These are phyloP conservation scores for Hyphopichia homilentoma DNA, from an alignment of 805 yeast species.

Conservation along the genomic window DNA sequence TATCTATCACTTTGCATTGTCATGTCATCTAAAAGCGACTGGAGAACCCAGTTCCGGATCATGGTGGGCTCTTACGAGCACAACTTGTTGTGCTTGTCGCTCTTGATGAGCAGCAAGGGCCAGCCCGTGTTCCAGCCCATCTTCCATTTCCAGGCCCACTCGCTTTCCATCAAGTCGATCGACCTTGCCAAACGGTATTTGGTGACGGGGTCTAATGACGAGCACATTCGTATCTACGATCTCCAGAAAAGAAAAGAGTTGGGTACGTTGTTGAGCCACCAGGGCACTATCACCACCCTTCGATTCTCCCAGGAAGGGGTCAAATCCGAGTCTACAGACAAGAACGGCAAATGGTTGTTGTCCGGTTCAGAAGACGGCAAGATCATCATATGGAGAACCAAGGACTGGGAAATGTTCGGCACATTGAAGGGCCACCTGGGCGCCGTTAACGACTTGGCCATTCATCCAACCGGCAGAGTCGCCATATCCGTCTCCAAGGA, in stretches of 20 bases:
- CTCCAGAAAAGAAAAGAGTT: constrained; percentile 89
- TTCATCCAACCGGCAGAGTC: constrained; percentile 86
- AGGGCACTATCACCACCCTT: constrained; percentile 80
- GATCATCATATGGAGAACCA: constrained; percentile 88
- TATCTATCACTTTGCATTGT: too few relatives aligned
- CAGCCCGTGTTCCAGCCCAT: constrained; percentile 82
- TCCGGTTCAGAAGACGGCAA: constrained; percentile 91
- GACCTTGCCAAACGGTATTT: constrained; percentile 80
- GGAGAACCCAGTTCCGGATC: constrained; percentile 76
- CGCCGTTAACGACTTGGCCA: constrained; percentile 77
- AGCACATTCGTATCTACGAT: constrained; percentile 91
- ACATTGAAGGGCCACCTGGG: constrained; percentile 85
- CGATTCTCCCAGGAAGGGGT: constrained; percentile 58
- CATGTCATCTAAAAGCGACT: too few relatives aligned
- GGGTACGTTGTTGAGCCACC: constrained; percentile 85
- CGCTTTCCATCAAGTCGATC: constrained; percentile 79
- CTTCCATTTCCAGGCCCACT: constrained; percentile 94
- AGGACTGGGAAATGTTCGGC: constrained; percentile 94
- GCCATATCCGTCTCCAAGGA: constrained; percentile 90
- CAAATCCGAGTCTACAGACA: constrained; percentile 19
- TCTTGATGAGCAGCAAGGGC: constrained; percentile 36
- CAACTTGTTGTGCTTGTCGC: constrained; percentile 76
- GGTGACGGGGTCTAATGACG: constrained; percentile 94
- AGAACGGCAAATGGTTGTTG: constrained; percentile 81
- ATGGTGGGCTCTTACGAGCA: constrained; percentile 97